Conservation (phyloP, 345 rosid genomes). For the Salix purpurea region DNA sequence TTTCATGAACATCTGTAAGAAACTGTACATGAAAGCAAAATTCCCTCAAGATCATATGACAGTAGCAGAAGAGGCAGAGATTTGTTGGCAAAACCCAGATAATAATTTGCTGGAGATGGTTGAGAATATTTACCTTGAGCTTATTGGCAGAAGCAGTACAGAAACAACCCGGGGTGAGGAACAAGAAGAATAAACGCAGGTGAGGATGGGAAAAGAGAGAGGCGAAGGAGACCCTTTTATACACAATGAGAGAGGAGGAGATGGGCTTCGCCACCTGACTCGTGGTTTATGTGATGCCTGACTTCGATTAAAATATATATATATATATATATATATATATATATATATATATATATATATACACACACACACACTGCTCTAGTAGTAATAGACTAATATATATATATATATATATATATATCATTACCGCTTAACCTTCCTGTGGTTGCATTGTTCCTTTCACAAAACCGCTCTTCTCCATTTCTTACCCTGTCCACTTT, state of each 20-base stretch:
- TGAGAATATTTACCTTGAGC: conserved; percentile 6
- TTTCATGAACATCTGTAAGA: no score
- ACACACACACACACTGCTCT: not conserved
- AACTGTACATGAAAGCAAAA: no score
- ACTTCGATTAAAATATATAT: not conserved
- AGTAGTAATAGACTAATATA: not conserved
- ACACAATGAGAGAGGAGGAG: not conserved
- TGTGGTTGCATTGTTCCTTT: conserved; percentile 31
- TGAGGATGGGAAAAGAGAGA: not conserved
- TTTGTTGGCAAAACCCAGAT: no score
- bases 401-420: not conserved
- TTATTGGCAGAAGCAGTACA: not conserved
- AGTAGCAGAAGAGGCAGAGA: no score
- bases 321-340: no score
- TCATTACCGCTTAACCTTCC: conserved; percentile 25
- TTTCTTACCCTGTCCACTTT: no score
- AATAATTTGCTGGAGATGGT: not conserved
- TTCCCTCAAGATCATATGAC: no score
- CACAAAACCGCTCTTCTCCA: conserved; percentile 33
- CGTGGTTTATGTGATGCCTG: not conserved
- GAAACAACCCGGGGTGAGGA: not conserved
- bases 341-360: no score
- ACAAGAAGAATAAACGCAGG: not conserved
- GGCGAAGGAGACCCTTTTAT: not conserved
- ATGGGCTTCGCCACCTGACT: not conserved